These are phyloP conservation scores for Poa pratensis DNA, from an alignment of 176 grass and related monocot genomes.

Conservation along the genomic window DNA sequence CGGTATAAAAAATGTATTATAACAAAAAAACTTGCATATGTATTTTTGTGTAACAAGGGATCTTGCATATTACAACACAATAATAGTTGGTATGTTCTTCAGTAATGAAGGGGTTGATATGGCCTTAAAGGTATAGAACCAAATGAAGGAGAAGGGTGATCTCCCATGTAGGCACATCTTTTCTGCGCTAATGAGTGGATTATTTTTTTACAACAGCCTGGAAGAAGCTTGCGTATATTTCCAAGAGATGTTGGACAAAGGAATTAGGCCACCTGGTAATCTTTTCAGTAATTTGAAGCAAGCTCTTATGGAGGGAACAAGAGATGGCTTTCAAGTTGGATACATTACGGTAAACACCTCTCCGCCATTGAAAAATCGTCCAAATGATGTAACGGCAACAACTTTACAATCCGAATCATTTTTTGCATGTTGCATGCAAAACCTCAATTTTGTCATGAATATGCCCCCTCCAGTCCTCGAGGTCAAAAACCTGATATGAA, in stretches of 20 bases:
- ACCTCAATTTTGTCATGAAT: neutral
- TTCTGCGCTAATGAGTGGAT: conserved; percentile 63
- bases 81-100: conserved; percentile 77
- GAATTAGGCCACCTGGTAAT: conserved; percentile 49
- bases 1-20: no score
- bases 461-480: neutral
- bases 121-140: conserved; percentile 74
- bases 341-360: conserved; percentile 49
- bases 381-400: neutral
- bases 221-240: conserved; percentile 75
- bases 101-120: conserved; percentile 68
- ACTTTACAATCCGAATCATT: neutral
- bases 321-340: conserved; percentile 64
- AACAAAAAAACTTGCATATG: no score
- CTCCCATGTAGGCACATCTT: conserved; percentile 81
- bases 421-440: neutral
- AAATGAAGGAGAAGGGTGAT: conserved; percentile 69
- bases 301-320: conserved; percentile 53
- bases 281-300: conserved; percentile 73
- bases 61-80: conserved; percentile 34
- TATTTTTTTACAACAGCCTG: conserved; percentile 68
- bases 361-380: conserved; percentile 43
- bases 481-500: neutral
- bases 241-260: no score
- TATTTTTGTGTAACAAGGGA: no score